Evolutionary conservation across 2,329 filamentous ascomycete genomes (phyloP).

Genomic region (Camillea tinctor): DNA sequence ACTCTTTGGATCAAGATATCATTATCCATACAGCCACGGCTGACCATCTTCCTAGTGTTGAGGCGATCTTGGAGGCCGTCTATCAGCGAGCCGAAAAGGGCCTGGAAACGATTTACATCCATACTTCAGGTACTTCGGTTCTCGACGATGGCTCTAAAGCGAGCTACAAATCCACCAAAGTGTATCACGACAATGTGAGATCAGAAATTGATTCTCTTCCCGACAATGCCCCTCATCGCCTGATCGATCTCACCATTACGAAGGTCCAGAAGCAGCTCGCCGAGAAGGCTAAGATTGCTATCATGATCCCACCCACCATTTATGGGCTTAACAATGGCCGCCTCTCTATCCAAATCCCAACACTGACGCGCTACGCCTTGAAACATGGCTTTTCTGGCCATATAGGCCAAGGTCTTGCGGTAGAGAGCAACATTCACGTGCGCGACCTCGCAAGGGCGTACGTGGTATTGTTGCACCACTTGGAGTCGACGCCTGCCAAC

Average conservation of each 20-base stretch:
- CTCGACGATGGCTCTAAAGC: slow-evolving; percentile 38
- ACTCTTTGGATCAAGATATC: slow-evolving; percentile 39
- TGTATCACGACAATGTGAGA: slow-evolving; percentile 43
- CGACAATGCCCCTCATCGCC: slow-evolving; percentile 42
- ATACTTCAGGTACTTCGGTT: slow-evolving; percentile 45
- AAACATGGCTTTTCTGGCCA: slow-evolving; percentile 47
- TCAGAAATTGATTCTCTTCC: slow-evolving; percentile 41
- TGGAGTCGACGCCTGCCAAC: slow-evolving; percentile 35
- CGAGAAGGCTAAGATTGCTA: slow-evolving; percentile 42
- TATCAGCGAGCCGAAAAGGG: slow-evolving; percentile 36
- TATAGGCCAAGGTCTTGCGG: slow-evolving; percentile 41
- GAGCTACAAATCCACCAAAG: slow-evolving; percentile 34
- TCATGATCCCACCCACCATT: slow-evolving; percentile 48
- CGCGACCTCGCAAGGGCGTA: slow-evolving; percentile 46
- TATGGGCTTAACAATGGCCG: slow-evolving; percentile 45
- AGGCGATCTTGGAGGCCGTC: slow-evolving; percentile 45
- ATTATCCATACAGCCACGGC: slow-evolving; percentile 49
- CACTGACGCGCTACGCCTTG: slow-evolving; percentile 44
- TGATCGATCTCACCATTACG: slow-evolving; percentile 45
- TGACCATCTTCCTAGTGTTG: slow-evolving; percentile 44
- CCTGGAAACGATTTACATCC: slow-evolving; percentile 45
- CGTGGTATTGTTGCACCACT: slow-evolving; percentile 42
- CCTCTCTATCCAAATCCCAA: slow-evolving; percentile 47
- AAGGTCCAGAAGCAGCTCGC: slow-evolving; percentile 35
- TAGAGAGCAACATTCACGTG: slow-evolving; percentile 47